These are phyloP conservation scores for Pestalotiopsis sp. DNA, from an alignment of 2,329 filamentous ascomycete genomes.

Conservation along the genomic window DNA sequence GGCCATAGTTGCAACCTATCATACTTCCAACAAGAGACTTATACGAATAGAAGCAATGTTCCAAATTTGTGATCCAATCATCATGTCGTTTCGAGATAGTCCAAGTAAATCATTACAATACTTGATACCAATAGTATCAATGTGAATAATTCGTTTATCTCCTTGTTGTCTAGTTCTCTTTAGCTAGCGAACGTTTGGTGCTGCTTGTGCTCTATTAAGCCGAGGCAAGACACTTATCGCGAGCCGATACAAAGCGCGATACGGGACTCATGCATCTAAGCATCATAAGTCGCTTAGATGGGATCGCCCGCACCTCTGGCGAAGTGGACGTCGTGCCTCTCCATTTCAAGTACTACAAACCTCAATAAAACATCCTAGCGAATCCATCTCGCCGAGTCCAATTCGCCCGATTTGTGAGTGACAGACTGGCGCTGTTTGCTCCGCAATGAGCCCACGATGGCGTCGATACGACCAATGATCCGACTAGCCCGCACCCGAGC, in stretches of 20 bases:
- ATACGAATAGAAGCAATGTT: too few species aligned
- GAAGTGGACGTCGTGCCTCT: not conserved
- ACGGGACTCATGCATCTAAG: not conserved
- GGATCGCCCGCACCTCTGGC: not conserved
- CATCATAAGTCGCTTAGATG: not conserved
- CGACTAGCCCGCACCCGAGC: constrained; percentile 26
- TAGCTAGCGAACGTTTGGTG: not conserved
- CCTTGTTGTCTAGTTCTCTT: too few species aligned
- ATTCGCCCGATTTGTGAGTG: not conserved
- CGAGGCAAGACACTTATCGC: not conserved
- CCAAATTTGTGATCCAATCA: too few species aligned
- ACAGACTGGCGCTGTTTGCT: not conserved
- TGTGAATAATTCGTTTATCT: too few species aligned
- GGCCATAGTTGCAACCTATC: too few species aligned
- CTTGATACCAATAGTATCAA: too few species aligned
- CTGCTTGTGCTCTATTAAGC: not conserved
- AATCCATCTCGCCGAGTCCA: not conserved
- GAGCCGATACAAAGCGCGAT: not conserved
- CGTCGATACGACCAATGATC: constrained; percentile 31
- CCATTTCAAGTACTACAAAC: not conserved
- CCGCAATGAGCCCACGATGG: constrained; percentile 30
- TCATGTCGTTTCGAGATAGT: too few species aligned
- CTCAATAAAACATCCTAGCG: not conserved
- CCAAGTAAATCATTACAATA: too few species aligned
- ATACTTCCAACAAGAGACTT: too few species aligned